Evolutionary conservation across 2,329 filamentous ascomycete species (phyloP), one percentile per base, ranked within the genome.

Genomic region (Triangularia setosa): DNA sequence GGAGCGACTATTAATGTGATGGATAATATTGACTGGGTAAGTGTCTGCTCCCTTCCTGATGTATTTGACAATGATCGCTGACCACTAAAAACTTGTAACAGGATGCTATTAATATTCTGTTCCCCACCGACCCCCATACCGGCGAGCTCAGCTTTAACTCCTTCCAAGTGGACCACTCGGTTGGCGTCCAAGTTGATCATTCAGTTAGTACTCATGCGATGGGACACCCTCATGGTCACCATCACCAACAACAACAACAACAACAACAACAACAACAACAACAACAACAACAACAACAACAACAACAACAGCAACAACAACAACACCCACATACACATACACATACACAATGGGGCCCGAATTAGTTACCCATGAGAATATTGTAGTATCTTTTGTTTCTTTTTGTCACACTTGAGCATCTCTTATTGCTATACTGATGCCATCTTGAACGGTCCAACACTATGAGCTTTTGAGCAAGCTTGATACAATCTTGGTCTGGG

Each of bases 21-120:
- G 75, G 76, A 86, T 48, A 84, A 85, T 63, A 85, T 90, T 67
- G 87, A 90, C 69, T 90, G 87, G 87, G 87, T 89, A 75, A 77
- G 85, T 62, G 25, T 25, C 21, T 59, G 16, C 8, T 21, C 2
- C 3, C 9, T 63, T 21, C 5, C 52, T 27, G 4, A 9, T 24
- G 16, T n/a, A 12, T 55, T 27, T 53, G 21, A 3, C 16, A 6
- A 23, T 11, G 23, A 25, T 55, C 23, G 6, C 52, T 55, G 23
- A 53, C 33, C 28, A 57, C 27, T 28, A 16, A n/a, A n/a, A n/a
- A 14, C 23, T 16, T 28, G 8, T 40, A 7, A 33, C 30, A 54
- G 30, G 23, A 44, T 24, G 56, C 35, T 55, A 11, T 1, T 12
- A 27, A 24, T 9, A 14, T 55, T 55, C 52, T 73, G 21, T 73